Evolutionary conservation across 345 rosid species (phyloP), one percentile per base, ranked within the genome.

Genomic region (Dipteronia sinensis): DNA sequence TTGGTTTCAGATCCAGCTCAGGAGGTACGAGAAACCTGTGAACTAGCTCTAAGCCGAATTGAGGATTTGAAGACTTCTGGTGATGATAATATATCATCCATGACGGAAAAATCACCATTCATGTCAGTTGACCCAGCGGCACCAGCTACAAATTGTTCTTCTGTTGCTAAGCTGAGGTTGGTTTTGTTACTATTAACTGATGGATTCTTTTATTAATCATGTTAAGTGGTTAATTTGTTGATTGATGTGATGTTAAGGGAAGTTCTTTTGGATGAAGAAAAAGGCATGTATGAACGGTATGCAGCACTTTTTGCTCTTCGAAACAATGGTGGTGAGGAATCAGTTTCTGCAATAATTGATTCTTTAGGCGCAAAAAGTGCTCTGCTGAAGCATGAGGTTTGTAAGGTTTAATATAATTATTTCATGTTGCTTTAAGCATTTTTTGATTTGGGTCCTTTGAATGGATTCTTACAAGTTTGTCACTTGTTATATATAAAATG

Each of bases 21-120:
- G 74, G 98, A 96, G 90, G 99, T 96, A 77, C 89, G 90, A 70
- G 99, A 96, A 83, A 96, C 98, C 38, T 96, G 99, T 83, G 98
- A 94, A 82, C 83, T 96, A 79, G 99, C 99, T 84, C 93, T 96
- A 51, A 86, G 86, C 74, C 80, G 98, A 78, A 92, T 96, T 81
- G 87, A 90, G 86, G 91, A 91, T 20, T 47, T 91, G 76, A 87
- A 84, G 62, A 56, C 66, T 53, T 40, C 83, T 75, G 77, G 75
- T 27, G 51, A 22, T 51, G 78, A 69, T 75, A 82, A 76, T 67
- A 71, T 61, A 63, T 85, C 87, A 63, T 42, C 91, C 31, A 56
- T 49, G 1, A 68, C 53, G 10, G 90, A 91, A 53, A 94, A 84
- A 80, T 96, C 98, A n/a, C 98, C 98, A 25, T 96, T 92, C 83